phyloP scores from a whole-genome alignment of 345 rosid genomes.

The Sonneratia alba region DNA sequence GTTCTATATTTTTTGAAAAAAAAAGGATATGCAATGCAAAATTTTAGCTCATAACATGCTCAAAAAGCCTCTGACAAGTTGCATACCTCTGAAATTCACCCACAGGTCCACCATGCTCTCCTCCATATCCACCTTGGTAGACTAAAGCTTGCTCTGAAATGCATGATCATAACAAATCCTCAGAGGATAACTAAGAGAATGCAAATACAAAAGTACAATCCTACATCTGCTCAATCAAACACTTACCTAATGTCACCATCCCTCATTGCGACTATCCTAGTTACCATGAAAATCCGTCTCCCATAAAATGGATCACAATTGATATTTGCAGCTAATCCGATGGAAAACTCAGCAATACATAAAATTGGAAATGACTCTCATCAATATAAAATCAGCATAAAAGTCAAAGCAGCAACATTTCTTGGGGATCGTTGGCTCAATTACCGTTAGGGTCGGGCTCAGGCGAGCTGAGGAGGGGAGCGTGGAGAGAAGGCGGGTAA shows the following conservation, averaged over 20 bases:
- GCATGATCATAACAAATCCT: neutral
- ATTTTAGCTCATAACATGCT: neutral
- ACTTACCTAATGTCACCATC: neutral
- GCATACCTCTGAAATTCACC: conserved; percentile 18
- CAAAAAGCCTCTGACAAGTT: neutral
- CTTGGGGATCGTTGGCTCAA: neutral
- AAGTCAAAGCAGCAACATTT: neutral
- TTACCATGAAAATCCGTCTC: no score
- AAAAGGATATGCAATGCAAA: neutral
- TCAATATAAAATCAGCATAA: neutral
- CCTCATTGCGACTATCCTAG: neutral
- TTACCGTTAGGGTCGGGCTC: conserved; percentile 53
- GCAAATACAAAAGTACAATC: neutral
- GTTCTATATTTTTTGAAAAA: neutral
- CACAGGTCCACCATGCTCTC: conserved; percentile 29
- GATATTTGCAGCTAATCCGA: neutral
- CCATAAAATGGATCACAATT: neutral
- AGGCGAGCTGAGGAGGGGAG: conserved; percentile 58
- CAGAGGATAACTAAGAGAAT: neutral
- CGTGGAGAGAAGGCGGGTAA: conserved; percentile 68
- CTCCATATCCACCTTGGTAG: conserved; percentile 49
- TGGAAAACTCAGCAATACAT: neutral
- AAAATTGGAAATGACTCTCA: neutral
- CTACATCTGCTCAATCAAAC: neutral
- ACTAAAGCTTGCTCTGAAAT: conserved; percentile 54